phyloP scores from a whole-genome alignment of 2,329 filamentous ascomycete species.

The Colletotrichum trifolii region DNA sequence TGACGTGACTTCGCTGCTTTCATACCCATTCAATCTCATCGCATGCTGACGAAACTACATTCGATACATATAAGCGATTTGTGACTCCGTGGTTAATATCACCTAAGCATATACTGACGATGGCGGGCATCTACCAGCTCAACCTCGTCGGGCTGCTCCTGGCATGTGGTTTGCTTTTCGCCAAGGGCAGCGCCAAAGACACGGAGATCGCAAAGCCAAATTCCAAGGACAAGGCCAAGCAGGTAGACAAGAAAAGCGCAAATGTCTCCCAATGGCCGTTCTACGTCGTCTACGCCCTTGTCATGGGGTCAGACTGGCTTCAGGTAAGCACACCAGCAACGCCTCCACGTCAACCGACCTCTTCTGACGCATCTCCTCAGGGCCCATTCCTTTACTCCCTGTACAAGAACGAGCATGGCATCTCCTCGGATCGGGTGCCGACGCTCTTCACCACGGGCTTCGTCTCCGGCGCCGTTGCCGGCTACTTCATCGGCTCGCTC shows the following conservation, averaged over 20 bases:
- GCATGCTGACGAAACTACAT: no score
- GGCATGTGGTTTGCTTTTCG: conserved; percentile 44
- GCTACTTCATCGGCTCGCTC: conserved; percentile 58
- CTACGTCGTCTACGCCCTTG: conserved; percentile 57
- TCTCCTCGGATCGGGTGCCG: conserved; percentile 46
- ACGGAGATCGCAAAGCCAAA: not conserved
- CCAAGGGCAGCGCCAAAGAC: conserved; percentile 26
- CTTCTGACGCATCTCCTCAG: conserved; percentile 17
- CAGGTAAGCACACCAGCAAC: conserved; percentile 47
- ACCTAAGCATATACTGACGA: not conserved
- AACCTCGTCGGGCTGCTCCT: conserved; percentile 47
- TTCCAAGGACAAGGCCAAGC: conserved; percentile 5
- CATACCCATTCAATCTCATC: not conserved
- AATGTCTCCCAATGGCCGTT: conserved; percentile 46
- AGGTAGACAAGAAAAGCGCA: conserved; percentile 5
- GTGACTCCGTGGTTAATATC: no score
- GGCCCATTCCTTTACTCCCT: conserved; percentile 51
- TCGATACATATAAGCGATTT: no score
- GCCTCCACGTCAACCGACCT: not conserved
- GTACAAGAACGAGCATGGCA: conserved; percentile 47
- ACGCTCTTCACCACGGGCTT: conserved; percentile 57
- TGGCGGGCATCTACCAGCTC: conserved; percentile 48
- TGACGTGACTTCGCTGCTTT: no score
- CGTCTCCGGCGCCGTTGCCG: conserved; percentile 54
- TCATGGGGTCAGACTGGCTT: conserved; percentile 64